A percentile compares a stretch with the other conserved stretches of the same genome.
phyloP scores from a whole-genome alignment of 2,329 filamentous ascomycete genomes.

The Trichoderma sp. region DNA sequence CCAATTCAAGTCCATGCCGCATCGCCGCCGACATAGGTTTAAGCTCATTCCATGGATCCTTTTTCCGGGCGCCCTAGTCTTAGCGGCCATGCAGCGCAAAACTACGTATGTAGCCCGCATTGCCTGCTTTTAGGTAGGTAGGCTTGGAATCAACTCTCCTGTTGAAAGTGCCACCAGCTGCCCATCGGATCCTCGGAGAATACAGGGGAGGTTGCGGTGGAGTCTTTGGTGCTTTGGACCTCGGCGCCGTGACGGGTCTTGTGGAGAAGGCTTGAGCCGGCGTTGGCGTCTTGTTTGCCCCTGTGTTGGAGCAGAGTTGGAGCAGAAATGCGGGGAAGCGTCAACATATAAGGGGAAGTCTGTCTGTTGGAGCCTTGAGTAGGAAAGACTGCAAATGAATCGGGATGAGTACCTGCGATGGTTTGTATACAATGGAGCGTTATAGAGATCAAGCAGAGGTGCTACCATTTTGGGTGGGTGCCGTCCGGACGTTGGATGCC shows the following conservation, averaged over 20 bases:
- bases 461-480: background rate
- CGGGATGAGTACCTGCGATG: too few relatives aligned
- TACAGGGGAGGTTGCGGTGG: background rate
- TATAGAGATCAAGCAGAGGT: too few relatives aligned
- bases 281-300: background rate
- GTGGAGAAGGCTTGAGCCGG: background rate
- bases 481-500: background rate
- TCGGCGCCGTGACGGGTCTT: constrained; percentile 3
- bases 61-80: background rate
- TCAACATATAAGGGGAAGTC: background rate
- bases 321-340: constrained; percentile 2
- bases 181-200: background rate
- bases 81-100: too few relatives aligned
- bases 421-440: too few relatives aligned
- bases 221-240: background rate
- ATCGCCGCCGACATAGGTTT: too few relatives aligned
- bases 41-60: background rate
- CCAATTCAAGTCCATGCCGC: background rate
- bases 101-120: too few relatives aligned
- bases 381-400: background rate
- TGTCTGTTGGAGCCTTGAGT: background rate
- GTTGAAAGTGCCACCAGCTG: background rate
- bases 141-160: too few relatives aligned
- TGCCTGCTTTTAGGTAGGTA: too few relatives aligned
- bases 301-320: background rate